Evolutionary conservation across 169 alveolate genomes (phyloP).

Genomic region (Plasmodium fragile): DNA sequence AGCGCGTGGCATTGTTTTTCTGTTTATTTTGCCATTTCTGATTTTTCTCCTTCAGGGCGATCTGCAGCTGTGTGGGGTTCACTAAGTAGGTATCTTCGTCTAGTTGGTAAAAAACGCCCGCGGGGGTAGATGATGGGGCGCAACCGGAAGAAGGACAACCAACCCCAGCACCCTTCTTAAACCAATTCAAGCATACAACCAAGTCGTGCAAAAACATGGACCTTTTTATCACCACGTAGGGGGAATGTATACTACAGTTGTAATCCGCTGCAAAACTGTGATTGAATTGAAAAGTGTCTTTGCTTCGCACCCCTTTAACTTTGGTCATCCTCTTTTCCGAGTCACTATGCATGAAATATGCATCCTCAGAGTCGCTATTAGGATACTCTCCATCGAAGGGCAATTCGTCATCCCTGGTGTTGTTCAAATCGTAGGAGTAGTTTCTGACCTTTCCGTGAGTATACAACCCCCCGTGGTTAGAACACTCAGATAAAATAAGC

Average conservation of each 20-base stretch:
- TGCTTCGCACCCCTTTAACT: neutral
- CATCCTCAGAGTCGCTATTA: neutral
- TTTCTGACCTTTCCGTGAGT: neutral
- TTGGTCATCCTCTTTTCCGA: slow-evolving; percentile 1
- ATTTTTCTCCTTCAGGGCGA: slow-evolving; percentile 6
- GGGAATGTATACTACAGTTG: neutral
- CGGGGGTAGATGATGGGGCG: neutral
- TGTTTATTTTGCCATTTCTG: neutral
- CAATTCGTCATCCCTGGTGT: neutral
- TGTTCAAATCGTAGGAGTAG: neutral
- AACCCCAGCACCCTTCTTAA: neutral
- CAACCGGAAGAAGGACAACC: neutral
- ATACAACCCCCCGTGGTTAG: neutral
- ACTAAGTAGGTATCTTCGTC: slow-evolving; percentile 44
- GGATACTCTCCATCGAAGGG: neutral
- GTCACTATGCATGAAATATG: neutral
- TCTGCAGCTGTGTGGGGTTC: slow-evolving; percentile 38
- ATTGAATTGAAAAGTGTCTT: neutral
- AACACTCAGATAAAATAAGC: slow-evolving; percentile 53
- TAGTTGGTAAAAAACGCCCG: slow-evolving; percentile 46
- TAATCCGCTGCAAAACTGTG: neutral
- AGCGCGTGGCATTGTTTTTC: neutral
- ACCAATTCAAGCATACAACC: slow-evolving; percentile 55
- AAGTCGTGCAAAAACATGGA: slow-evolving; percentile 61
- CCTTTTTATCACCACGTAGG: slow-evolving; percentile 36